Evolutionary conservation across 106 monocot species (phyloP).

Genomic region (Posidonia australis): DNA sequence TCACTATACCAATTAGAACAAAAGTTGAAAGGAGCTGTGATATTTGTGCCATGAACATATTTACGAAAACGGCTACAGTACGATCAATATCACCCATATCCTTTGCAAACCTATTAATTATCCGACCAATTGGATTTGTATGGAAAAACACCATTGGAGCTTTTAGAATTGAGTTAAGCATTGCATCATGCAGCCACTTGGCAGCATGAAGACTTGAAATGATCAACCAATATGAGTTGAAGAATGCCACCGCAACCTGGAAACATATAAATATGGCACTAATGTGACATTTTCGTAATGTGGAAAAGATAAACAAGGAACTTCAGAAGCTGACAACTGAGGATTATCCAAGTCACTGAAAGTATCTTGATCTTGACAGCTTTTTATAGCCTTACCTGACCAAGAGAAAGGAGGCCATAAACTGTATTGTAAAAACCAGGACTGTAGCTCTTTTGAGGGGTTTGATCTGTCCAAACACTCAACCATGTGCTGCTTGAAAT

Average conservation of each 20-base stretch:
- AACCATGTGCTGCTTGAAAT: constrained; percentile 97
- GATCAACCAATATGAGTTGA: constrained; percentile 89
- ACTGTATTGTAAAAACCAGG: constrained; percentile 79
- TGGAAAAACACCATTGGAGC: constrained; percentile 98
- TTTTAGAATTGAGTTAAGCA: constrained; percentile 86
- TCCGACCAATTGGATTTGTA: constrained; percentile 92
- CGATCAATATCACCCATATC: constrained; percentile 94
- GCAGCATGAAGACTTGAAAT: constrained; percentile 88
- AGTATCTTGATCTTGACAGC: too few species aligned
- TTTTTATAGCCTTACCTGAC: constrained; percentile 40
- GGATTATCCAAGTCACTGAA: background rate
- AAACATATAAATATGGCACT: constrained; percentile 28
- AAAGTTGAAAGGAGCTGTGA: constrained; percentile 95
- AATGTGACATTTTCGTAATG: background rate
- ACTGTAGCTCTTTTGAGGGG: constrained; percentile 52
- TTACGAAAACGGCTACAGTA: constrained; percentile 69
- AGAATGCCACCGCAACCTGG: constrained; percentile 68
- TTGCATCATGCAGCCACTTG: constrained; percentile 77
- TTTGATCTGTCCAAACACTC: constrained; percentile 84
- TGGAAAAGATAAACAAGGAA: background rate
- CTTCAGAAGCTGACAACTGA: background rate
- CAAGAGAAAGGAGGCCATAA: constrained; percentile 69
- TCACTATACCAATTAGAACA: constrained; percentile 94
- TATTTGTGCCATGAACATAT: constrained; percentile 84
- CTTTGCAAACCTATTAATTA: constrained; percentile 96